These are phyloP conservation scores for Astrocystis sublimbata DNA, from an alignment of 495 filamentous ascomycete genomes.

Conservation along the genomic window DNA sequence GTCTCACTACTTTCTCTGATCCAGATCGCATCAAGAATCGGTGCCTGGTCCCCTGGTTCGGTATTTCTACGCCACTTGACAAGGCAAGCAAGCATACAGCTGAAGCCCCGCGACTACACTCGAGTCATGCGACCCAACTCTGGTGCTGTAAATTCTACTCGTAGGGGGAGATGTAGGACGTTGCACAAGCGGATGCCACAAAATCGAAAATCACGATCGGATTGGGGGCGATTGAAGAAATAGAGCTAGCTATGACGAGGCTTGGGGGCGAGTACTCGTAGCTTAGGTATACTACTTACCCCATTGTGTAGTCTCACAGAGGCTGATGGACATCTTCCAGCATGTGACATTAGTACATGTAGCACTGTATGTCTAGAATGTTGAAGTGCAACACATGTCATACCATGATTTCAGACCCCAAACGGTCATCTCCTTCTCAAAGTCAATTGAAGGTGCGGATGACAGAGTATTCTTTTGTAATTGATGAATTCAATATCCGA, in stretches of 20 bases:
- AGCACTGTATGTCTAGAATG: background rate
- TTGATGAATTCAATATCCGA: too few relatives aligned
- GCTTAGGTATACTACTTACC: slow-evolving; percentile 1
- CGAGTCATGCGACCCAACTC: background rate
- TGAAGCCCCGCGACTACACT: slow-evolving; percentile 1
- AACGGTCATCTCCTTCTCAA: too few relatives aligned
- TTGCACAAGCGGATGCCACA: background rate
- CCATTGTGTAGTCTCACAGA: background rate
- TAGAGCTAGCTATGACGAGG: background rate
- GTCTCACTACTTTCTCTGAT: background rate
- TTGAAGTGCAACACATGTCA: background rate
- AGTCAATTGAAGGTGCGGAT: too few relatives aligned
- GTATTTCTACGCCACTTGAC: slow-evolving; percentile 13
- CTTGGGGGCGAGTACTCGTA: background rate
- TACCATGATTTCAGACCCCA: too few relatives aligned
- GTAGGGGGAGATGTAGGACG: background rate
- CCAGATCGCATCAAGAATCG: background rate
- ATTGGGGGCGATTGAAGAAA: background rate
- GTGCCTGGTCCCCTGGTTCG: background rate
- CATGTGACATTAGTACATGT: too few relatives aligned
- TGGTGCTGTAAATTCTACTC: background rate
- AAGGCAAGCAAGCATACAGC: background rate
- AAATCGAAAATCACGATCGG: background rate
- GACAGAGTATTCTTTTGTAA: too few relatives aligned
- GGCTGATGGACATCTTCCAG: too few relatives aligned